Conservation (phyloP, 805 yeast species). For the Zygotorulaspora danielsina region DNA sequence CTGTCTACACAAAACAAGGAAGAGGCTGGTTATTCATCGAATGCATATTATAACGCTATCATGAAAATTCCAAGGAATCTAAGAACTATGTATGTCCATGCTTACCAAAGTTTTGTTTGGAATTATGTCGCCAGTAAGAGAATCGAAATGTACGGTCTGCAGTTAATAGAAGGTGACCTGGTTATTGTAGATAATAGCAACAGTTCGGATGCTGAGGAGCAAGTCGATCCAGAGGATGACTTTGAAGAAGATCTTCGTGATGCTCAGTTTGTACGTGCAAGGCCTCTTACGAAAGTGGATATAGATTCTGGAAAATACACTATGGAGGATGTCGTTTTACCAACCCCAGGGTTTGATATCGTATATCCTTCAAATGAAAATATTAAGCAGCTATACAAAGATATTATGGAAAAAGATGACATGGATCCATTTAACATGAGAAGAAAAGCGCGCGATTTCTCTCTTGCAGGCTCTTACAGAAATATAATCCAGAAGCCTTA, state of each 20-base stretch:
- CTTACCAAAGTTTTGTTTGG: constrained; percentile 96
- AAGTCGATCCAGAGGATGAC: constrained; percentile 43
- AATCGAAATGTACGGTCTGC: constrained; percentile 62
- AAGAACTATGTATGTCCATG: constrained; percentile 93
- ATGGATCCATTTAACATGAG: constrained; percentile 83
- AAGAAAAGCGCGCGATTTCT: constrained; percentile 80
- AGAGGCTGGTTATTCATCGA: constrained; percentile 44
- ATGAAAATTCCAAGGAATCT: constrained; percentile 89
- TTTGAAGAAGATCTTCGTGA: constrained; percentile 69
- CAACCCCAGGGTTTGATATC: constrained; percentile 97
- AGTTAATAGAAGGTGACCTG: constrained; percentile 76
- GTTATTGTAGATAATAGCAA: constrained; percentile 43
- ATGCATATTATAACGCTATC: constrained; percentile 71
- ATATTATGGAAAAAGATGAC: constrained; percentile 72
- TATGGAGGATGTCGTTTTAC: constrained; percentile 82
- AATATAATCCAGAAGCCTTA: constrained; percentile 62
- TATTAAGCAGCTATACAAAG: constrained; percentile 57
- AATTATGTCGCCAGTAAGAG: constrained; percentile 78
- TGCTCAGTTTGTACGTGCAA: constrained; percentile 58
- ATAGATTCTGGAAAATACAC: constrained; percentile 51
- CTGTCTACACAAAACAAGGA: constrained; percentile 50
- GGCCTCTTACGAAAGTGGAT: constrained; percentile 72
- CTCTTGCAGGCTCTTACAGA: constrained; percentile 88
- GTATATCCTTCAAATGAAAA: constrained; percentile 68
- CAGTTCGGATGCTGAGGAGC: constrained; percentile 22